Evolutionary conservation across 2,329 filamentous ascomycete species (phyloP).

Genomic region (Metarhizium rileyi): DNA sequence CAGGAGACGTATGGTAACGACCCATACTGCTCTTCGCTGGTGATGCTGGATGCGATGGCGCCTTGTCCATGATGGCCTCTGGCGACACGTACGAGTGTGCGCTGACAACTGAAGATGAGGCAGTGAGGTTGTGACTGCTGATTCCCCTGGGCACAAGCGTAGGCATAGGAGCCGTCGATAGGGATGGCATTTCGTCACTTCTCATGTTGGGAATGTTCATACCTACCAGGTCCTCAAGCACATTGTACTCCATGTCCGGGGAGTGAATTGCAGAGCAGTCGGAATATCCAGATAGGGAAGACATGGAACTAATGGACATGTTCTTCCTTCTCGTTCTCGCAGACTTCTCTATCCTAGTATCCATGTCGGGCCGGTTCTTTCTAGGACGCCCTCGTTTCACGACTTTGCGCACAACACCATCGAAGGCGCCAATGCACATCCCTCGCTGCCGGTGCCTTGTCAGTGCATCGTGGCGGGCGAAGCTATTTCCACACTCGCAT

Average conservation of each 20-base stretch:
- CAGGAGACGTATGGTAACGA: slow-evolving; percentile 48
- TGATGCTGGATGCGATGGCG: slow-evolving; percentile 30
- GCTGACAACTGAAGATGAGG: slow-evolving; percentile 31
- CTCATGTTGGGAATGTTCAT: slow-evolving; percentile 22
- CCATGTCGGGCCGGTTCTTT: slow-evolving; percentile 49
- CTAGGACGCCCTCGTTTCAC: slow-evolving; percentile 55
- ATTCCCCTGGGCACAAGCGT: slow-evolving; percentile 19
- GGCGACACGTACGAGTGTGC: slow-evolving; percentile 38
- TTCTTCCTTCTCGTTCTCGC: slow-evolving; percentile 46
- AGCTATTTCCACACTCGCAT: slow-evolving; percentile 88
- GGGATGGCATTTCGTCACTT: slow-evolving; percentile 21
- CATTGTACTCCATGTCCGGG: slow-evolving; percentile 37
- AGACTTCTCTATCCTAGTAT: slow-evolving; percentile 48
- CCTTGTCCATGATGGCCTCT: slow-evolving; percentile 30
- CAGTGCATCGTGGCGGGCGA: slow-evolving; percentile 88
- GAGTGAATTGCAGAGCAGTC: slow-evolving; percentile 47
- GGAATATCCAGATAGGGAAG: slow-evolving; percentile 46
- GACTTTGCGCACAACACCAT: slow-evolving; percentile 56
- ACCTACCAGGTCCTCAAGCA: slow-evolving; percentile 40
- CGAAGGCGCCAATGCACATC: slow-evolving; percentile 93
- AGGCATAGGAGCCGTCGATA: slow-evolving; percentile 38
- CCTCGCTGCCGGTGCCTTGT: slow-evolving; percentile 90
- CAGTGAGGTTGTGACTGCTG: slow-evolving; percentile 24
- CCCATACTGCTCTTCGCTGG: slow-evolving; percentile 41
- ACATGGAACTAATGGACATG: slow-evolving; percentile 36